Percentiles rank a stretch among this genome's conserved stretches.
Evolutionary conservation across 768 basidiomycete species (phyloP).

Genomic region (Suillus subalutaceus): DNA sequence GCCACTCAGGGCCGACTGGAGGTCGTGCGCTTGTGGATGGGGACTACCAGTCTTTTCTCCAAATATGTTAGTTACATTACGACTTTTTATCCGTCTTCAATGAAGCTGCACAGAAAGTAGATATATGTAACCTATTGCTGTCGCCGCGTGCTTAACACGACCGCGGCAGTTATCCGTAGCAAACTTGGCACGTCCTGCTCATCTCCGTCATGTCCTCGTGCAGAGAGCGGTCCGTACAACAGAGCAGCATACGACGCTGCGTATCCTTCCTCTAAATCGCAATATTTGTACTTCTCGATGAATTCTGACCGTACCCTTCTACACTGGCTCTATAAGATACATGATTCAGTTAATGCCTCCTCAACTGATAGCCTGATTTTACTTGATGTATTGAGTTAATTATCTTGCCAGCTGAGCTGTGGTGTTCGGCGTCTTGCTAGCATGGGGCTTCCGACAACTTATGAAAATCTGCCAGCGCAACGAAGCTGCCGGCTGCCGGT

Average conservation of each 20-base stretch:
- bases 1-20: constrained; percentile 1
- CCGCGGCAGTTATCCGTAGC: constrained; percentile 74
- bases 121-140: constrained; percentile 66
- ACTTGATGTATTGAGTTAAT: constrained; percentile 64
- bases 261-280: constrained; percentile 90
- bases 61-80: background rate
- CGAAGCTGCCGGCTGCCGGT: constrained; percentile 88
- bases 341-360: constrained; percentile 4
- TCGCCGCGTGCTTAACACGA: constrained; percentile 87
- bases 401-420: constrained; percentile 53
- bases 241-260: constrained; percentile 64
- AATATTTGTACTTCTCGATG: constrained; percentile 71
- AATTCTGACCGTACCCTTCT: constrained; percentile 70
- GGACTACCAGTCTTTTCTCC: background rate
- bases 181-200: constrained; percentile 93
- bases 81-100: background rate
- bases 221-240: constrained; percentile 91
- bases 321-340: constrained; percentile 78
- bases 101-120: constrained; percentile 34
- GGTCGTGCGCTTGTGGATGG: background rate
- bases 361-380: constrained; percentile 4
- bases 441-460: constrained; percentile 78
- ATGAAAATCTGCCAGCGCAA: constrained; percentile 92
- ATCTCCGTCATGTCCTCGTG: constrained; percentile 68
- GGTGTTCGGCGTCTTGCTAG: constrained; percentile 73